Evolutionary conservation across 2,329 filamentous ascomycete species (phyloP).

Genomic region (Septoria linicola): DNA sequence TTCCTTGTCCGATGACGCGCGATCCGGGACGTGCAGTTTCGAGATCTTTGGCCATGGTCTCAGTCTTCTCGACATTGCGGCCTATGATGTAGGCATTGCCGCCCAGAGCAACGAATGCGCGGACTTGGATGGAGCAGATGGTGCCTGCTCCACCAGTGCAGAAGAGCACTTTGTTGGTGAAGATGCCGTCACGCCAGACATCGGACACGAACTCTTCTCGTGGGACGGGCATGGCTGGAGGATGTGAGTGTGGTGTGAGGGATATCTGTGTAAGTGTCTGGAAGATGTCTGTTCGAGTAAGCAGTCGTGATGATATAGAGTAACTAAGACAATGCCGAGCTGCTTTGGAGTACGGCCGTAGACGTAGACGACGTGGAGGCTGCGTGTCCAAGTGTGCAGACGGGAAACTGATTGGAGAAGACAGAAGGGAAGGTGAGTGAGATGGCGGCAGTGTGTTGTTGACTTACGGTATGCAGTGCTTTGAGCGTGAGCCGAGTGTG

Average conservation of each 20-base stretch:
- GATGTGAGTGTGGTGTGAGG: neutral
- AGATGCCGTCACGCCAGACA: slow-evolving; percentile 84
- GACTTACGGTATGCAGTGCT: too few species aligned
- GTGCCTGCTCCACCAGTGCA: slow-evolving; percentile 92
- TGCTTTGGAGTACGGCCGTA: neutral
- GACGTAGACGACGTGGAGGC: neutral
- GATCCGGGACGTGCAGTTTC: slow-evolving; percentile 73
- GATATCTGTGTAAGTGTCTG: neutral
- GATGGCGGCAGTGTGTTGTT: too few species aligned
- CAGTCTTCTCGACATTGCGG: slow-evolving; percentile 84
- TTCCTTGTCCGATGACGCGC: slow-evolving; percentile 82
- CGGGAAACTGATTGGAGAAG: too few species aligned
- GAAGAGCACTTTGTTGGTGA: slow-evolving; percentile 85
- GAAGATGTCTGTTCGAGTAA: neutral
- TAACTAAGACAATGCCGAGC: too few species aligned
- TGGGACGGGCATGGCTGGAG: slow-evolving; percentile 51
- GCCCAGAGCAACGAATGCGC: slow-evolving; percentile 85
- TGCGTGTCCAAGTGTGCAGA: too few species aligned
- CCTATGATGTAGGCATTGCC: slow-evolving; percentile 94
- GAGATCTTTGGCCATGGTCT: slow-evolving; percentile 75
- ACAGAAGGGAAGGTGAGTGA: too few species aligned
- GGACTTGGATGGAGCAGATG: slow-evolving; percentile 91
- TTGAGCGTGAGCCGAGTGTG: too few species aligned
- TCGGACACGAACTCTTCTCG: slow-evolving; percentile 75
- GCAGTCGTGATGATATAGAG: neutral